Conservation (phyloP, 2,329 filamentous ascomycete genomes). For the Ascochyta viciae-villosae region DNA sequence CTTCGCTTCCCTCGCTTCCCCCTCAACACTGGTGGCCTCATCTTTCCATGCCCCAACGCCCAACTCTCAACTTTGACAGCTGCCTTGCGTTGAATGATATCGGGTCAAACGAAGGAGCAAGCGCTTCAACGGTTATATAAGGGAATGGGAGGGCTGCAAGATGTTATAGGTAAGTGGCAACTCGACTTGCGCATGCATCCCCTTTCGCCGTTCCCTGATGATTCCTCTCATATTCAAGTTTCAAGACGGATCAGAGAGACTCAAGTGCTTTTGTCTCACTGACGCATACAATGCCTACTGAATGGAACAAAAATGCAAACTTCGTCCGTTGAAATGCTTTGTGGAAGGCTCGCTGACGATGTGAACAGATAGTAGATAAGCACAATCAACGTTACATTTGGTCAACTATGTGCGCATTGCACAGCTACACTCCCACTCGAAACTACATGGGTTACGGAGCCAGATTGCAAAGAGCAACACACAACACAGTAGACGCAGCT, state of each 20-base stretch:
- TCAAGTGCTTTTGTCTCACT: conserved; percentile 38
- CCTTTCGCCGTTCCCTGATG: conserved; percentile 24
- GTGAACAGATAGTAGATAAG: conserved; percentile 10
- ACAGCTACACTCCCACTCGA: background rate
- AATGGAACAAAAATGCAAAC: background rate
- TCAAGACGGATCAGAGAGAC: conserved; percentile 48
- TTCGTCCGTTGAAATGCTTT: background rate
- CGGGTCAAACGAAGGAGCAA: background rate
- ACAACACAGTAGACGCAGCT: background rate
- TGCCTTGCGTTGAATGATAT: background rate
- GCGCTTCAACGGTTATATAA: background rate
- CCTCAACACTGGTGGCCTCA: conserved; percentile 2
- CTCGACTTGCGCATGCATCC: background rate
- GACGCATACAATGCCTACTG: conserved; percentile 23
- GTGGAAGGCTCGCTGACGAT: background rate
- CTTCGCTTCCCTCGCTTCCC: conserved; percentile 8
- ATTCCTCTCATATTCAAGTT: conserved; percentile 37
- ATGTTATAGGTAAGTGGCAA: background rate
- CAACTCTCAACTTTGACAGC: background rate
- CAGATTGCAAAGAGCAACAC: background rate
- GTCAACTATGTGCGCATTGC: background rate
- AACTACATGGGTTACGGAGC: background rate
- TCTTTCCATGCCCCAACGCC: background rate
- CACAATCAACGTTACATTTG: conserved; percentile 2
- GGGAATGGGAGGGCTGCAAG: background rate